Conservation (phyloP, 768 basidiomycete species). For the Psilocybe cubensis region DNA sequence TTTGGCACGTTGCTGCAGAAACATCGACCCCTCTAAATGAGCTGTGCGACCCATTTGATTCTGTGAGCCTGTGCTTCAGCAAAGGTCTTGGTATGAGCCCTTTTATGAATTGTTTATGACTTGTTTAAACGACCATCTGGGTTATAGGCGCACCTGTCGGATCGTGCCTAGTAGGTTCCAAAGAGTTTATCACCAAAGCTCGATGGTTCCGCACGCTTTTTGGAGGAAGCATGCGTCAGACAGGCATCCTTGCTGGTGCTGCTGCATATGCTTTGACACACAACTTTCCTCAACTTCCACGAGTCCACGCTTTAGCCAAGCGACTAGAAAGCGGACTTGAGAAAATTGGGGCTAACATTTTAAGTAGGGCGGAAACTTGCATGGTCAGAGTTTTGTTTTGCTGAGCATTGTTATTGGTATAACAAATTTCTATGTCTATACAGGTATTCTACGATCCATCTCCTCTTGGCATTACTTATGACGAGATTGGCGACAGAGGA, state of each 20-base stretch:
- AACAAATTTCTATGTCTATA: background rate
- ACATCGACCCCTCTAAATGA: conserved; percentile 68
- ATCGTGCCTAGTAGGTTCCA: conserved; percentile 82
- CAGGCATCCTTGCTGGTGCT: conserved; percentile 78
- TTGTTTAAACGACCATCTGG: background rate
- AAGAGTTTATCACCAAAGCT: conserved; percentile 78
- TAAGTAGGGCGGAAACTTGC: conserved; percentile 82
- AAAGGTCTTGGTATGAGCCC: conserved; percentile 82
- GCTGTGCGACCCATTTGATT: conserved; percentile 88
- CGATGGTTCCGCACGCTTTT: conserved; percentile 94
- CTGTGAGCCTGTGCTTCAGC: conserved; percentile 93
- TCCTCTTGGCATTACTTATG: conserved; percentile 67
- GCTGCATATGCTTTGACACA: conserved; percentile 88
- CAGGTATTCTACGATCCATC: conserved; percentile 85
- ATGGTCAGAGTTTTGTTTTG: conserved; percentile 67
- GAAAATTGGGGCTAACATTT: conserved; percentile 73
- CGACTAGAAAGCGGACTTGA: conserved; percentile 71
- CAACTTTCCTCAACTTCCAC: conserved; percentile 76
- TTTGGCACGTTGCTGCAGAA: conserved; percentile 92
- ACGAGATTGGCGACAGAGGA: conserved; percentile 71
- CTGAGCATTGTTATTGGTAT: background rate
- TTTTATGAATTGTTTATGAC: background rate
- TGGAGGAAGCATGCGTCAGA: conserved; percentile 95
- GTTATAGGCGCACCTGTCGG: conserved; percentile 77
- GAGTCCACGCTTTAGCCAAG: conserved; percentile 75